Evolutionary conservation across 2,329 filamentous ascomycete genomes (phyloP), one percentile per base, ranked within the genome.

Genomic region (Aspergillus niger): DNA sequence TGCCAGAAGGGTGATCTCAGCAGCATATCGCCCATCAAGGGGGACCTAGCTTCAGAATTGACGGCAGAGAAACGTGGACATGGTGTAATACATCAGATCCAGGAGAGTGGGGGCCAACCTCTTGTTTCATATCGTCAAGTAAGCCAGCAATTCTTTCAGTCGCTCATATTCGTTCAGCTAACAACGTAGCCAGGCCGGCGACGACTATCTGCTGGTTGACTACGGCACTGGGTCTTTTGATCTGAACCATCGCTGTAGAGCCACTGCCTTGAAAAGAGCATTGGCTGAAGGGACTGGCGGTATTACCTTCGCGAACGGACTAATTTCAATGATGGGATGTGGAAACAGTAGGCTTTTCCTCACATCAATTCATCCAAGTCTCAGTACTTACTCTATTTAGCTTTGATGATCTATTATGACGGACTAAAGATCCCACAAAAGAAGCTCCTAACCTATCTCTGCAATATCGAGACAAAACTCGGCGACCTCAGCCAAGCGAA

Each of bases 201-300:
- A 82, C 56, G 82, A 85, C 57, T 83, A 83, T 61, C 65, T 87
- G 2, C 73, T 88, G 8, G 76, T 87, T 11, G 85, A 87, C 61
- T 87, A 86, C 59, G 85, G 85, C 22, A 74, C 83, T 36, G 83
- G 84, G 17, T 72, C 77, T 1, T 85, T 85, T 62, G 79, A 87
- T 61, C 74, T 87, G 59, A 85, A 86, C 69, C 80, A 86, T 70
- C 77, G 82, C 26, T 85, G 83, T 68, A 78, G 84, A 48, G 81
- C 83, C 15, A 85, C 82, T 2, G 82, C 82, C 0, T 75, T 86
- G 2, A 82, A 83, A 55, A 80, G 81, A 49, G 76, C 79, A 5
- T 66, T 86, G n/a, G 63, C 66, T 30, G 69, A 77, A 62, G 65
- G 61, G 20, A 71, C 63, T 1, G 69, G 68, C 1, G 69, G 72